Evolutionary conservation across 2,329 filamentous ascomycete species (phyloP), one percentile per base, ranked within the genome.

Genomic region (Xylaria sp.): DNA sequence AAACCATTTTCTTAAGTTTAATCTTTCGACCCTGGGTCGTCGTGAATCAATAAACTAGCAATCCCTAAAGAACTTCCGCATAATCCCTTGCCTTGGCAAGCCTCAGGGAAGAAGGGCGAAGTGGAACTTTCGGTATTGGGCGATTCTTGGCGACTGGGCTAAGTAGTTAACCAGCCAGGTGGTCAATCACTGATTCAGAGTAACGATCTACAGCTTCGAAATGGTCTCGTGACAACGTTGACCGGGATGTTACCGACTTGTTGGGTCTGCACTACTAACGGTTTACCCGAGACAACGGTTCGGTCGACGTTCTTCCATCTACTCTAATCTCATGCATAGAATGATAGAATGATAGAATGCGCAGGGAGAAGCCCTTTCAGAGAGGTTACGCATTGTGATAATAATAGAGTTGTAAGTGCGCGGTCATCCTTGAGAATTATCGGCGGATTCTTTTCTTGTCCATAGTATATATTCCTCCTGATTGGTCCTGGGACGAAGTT

Each of bases 171-270:
- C 28, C 13, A 46, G 46, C 20, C 25, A 15, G 49, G 25, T 23
- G 23, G 61, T 25, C 20, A 7, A 56, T 56, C n/a, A 12, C 39
- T 23, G 6, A 51, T 57, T 18, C 7, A 10, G 23, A 31, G 43
- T 18, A 23, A 52, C 20, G 66, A 66, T 62, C 62, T 62, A 20
- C 62, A 46, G 52, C 13, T 20, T n/a, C 39, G 55, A 49, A 49
- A 43, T 59, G 18, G 57, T 23, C 66, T 61, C 25, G 61, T 66
- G 62, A 69, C 54, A 18, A 23, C 36, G 23, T 43, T 57, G 23
- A 54, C 41, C 31, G n/a, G 58, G 28, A 48, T 55, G 58, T 51
- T 62, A 69, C 62, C 67, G 43, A 20, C 7, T 58, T 39, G n/a
- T 31, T 62, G 62, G 67, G 52, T 62, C 23, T 56, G 13, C 18